These are phyloP conservation scores for Starmera pachycereana DNA, from an alignment of 805 yeast species.

Conservation along the genomic window DNA sequence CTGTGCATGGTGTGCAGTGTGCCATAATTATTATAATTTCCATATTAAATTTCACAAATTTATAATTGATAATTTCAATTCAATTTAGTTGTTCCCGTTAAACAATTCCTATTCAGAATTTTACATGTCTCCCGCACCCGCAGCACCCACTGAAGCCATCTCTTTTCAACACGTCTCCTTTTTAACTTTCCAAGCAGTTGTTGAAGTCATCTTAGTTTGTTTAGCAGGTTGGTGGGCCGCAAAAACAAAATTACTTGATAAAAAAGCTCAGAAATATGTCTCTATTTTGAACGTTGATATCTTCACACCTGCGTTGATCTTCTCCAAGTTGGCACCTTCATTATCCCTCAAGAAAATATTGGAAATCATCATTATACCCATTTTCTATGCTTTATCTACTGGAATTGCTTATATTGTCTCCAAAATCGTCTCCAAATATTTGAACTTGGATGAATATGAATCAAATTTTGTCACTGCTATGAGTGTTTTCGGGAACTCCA, in stretches of 20 bases:
- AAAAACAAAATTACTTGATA: constrained; percentile 53
- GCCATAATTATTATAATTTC: too few relatives aligned
- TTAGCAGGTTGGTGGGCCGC: constrained; percentile 84
- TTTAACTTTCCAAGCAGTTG: constrained; percentile 82
- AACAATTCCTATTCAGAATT: background rate
- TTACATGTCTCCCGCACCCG: background rate
- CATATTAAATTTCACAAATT: too few relatives aligned
- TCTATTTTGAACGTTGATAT: constrained; percentile 78
- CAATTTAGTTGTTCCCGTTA: too few relatives aligned
- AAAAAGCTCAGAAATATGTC: constrained; percentile 67
- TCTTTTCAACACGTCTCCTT: constrained; percentile 31
- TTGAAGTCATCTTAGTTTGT: constrained; percentile 82
- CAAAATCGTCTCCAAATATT: constrained; percentile 35
- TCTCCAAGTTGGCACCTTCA: constrained; percentile 62
- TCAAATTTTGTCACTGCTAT: constrained; percentile 90
- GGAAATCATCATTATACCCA: constrained; percentile 77
- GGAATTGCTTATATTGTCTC: constrained; percentile 63
- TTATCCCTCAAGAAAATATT: constrained; percentile 66
- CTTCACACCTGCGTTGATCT: constrained; percentile 92
- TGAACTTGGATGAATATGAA: constrained; percentile 62
- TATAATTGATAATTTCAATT: too few relatives aligned
- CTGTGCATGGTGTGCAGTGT: too few relatives aligned
- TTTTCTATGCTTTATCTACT: constrained; percentile 77
- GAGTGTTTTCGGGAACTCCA: constrained; percentile 95
- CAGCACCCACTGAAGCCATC: constrained; percentile 2